Evolutionary conservation across 495 filamentous ascomycete genomes (phyloP).

Genomic region (Jackrogersella multiformis): DNA sequence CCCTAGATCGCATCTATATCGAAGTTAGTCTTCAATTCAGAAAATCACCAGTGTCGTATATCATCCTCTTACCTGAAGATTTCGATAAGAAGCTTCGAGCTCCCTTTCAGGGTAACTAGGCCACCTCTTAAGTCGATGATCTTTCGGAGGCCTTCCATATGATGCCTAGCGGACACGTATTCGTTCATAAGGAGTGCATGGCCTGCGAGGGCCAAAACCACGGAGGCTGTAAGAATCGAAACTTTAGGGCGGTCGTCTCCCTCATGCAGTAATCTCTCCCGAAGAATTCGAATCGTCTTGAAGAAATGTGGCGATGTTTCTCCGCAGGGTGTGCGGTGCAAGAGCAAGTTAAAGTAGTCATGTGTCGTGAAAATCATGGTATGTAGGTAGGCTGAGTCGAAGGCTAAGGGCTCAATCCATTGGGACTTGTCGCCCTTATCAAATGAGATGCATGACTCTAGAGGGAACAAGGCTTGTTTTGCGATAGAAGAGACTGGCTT

Average conservation of each 20-base stretch:
- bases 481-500: constrained; percentile 53
- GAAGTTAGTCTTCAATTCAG: neutral
- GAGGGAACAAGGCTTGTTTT: constrained; percentile 48
- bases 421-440: constrained; percentile 30
- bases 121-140: constrained; percentile 53
- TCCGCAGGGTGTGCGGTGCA: neutral
- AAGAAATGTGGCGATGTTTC: constrained; percentile 36
- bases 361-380: constrained; percentile 49
- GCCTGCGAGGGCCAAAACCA: constrained; percentile 45
- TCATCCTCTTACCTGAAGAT: constrained; percentile 38
- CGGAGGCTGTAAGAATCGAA: constrained; percentile 45
- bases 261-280: constrained; percentile 42
- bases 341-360: constrained; percentile 44
- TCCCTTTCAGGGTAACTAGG: constrained; percentile 33
- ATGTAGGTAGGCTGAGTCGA: constrained; percentile 53
- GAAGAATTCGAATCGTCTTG: constrained; percentile 49
- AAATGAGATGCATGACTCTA: constrained; percentile 51
- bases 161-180: constrained; percentile 43
- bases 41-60: neutral
- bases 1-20: constrained; percentile 46
- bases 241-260: constrained; percentile 3
- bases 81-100: constrained; percentile 44
- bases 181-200: constrained; percentile 49
- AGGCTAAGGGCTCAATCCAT: constrained; percentile 49
- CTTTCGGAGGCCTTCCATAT: constrained; percentile 51